Evolutionary conservation across 2,329 filamentous ascomycete species (phyloP).

Genomic region (Davidsoniella australis): DNA sequence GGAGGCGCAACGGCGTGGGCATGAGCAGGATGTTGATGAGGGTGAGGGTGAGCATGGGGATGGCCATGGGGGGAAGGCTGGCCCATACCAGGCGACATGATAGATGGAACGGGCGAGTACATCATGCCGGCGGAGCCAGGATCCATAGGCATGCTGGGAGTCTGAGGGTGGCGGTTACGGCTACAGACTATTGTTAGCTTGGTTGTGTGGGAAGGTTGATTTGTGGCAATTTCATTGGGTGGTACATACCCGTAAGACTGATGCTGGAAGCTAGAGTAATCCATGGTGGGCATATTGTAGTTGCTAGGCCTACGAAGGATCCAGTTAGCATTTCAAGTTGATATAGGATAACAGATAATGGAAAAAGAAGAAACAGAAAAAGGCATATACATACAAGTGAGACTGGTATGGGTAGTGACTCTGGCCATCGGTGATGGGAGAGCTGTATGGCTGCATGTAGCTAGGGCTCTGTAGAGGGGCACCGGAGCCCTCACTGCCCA

Average conservation of each 20-base stretch:
- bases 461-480: constrained; percentile 25
- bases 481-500: constrained; percentile 27
- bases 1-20: constrained; percentile 6
- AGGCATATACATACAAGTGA: constrained; percentile 3
- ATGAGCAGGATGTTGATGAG: constrained; percentile 6
- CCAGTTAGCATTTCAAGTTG: no score
- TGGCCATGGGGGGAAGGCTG: constrained; percentile 10
- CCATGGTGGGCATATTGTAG: constrained; percentile 9
- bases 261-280: constrained; percentile 14
- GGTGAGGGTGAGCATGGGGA: constrained; percentile 16
- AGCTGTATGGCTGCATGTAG: constrained; percentile 34
- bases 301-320: constrained; percentile 1
- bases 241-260: neutral
- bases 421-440: constrained; percentile 29
- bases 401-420: constrained; percentile 11
- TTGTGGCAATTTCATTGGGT: no score
- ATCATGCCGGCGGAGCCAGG: constrained; percentile 7
- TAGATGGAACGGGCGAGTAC: constrained; percentile 11
- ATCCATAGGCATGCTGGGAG: constrained; percentile 8
- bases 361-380: constrained; percentile 5
- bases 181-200: constrained; percentile 12
- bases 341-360: constrained; percentile 15
- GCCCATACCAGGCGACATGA: constrained; percentile 11
- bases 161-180: constrained; percentile 6
- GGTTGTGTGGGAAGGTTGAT: no score